Base-by-base conservation (phyloP, 768 basidiomycete species). In the Megacollybia marginata region DNA sequence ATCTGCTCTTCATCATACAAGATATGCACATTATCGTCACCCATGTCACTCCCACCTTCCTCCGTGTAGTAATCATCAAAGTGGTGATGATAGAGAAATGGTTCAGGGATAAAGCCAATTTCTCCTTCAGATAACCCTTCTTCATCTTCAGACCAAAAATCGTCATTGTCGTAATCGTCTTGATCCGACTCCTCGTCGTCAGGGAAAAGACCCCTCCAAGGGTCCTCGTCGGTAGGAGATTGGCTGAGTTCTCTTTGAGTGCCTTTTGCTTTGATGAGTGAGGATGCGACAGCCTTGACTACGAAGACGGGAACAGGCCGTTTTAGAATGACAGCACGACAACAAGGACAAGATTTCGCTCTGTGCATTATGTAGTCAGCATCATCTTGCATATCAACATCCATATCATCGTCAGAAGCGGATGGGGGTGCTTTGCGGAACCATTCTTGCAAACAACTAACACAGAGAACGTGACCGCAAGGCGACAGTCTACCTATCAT, bases 401-500 rank as follows among this genome's bases (percentile, higher is more conserved):
- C 65, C 38, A 69, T 59, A 33, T 70, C 68, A 48, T 63, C 59
- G 47, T 72, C 71, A 18, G 74, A 70, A 4, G 60, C 59, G 11
- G 56, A 53, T 0, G 69, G 65, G 3, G 85, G 85, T 3, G 85
- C 83, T 47, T 78, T 75, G 51, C 79, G 76, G 66, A 89, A 89
- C 87, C 87, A 89, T 55, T 82, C 79, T 62, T 85, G 82, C 9
- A 89, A 75, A 56, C 87, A 89, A 2, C 58, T 55, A 23, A 84
- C 72, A 50, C 87, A 89, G n/a, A 85, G 69, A n/a, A 85, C 74
- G 55, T 89, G 87, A 1, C 87, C 87, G 57, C 87, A 89, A 0
- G 87, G 87, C 1, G 83, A 75, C 42, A 88, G 70, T 2, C 86
- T 87, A 47, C 38, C 13, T 9, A 33, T 33, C 11, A 19, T 48